These are phyloP conservation scores for Spergularia azorica DNA, from an alignment of 179 eudicot species.

Conservation along the genomic window DNA sequence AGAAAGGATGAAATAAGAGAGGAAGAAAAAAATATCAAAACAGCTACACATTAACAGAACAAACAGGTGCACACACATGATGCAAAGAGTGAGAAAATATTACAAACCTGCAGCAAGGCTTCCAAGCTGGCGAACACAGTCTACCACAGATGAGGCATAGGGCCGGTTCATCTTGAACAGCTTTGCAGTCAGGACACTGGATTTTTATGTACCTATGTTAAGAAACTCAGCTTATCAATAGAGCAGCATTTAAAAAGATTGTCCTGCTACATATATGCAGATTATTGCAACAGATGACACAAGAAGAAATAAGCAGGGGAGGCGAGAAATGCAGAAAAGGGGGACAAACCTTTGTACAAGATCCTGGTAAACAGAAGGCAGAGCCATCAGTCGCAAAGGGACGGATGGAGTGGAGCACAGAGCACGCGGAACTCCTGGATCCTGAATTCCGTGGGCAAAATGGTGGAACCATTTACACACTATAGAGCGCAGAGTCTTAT, in stretches of 20 bases:
- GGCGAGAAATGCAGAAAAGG: neutral
- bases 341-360: conserved; percentile 73
- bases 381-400: conserved; percentile 77
- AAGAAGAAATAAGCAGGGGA: neutral
- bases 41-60: neutral
- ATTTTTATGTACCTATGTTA: conserved; percentile 72
- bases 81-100: conserved; percentile 5
- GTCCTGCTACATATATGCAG: neutral
- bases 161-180: conserved; percentile 68
- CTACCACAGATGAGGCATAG: conserved; percentile 91
- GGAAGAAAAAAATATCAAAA: conserved; percentile 17
- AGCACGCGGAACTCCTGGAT: conserved; percentile 28
- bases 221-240: neutral
- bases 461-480: conserved; percentile 67
- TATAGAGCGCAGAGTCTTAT: conserved; percentile 47
- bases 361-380: conserved; percentile 88
- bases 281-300: neutral
- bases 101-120: conserved; percentile 84
- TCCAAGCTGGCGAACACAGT: conserved; percentile 87
- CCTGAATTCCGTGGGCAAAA: conserved; percentile 44
- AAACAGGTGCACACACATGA: neutral
- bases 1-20: neutral
- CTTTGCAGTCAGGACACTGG: conserved; percentile 62
- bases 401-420: conserved; percentile 60
- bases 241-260: neutral